These are phyloP conservation scores for Panicum virgatum DNA, from an alignment of 202 grass and related monocot species.

Conservation along the genomic window DNA sequence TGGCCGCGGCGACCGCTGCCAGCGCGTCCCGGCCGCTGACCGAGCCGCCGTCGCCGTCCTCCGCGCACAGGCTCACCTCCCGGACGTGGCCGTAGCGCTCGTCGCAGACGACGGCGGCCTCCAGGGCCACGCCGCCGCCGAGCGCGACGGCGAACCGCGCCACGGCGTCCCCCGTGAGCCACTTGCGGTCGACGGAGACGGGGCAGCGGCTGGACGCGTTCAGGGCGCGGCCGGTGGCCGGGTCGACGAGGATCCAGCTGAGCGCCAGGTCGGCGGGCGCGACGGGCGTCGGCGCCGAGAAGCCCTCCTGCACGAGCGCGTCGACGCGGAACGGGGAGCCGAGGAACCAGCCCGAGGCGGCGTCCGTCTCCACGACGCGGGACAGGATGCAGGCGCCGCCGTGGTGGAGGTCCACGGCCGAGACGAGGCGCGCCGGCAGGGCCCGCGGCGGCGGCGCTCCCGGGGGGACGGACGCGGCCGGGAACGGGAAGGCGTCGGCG, in stretches of 20 bases:
- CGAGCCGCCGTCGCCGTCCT: conserved; percentile 45
- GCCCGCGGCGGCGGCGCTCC: too few relatives aligned
- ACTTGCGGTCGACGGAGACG: conserved; percentile 57
- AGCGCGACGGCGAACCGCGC: conserved; percentile 56
- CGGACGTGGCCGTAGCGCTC: conserved; percentile 48
- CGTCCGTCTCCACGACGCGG: conserved; percentile 59
- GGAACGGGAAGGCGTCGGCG: conserved; percentile 77
- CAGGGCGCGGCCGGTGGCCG: conserved; percentile 36
- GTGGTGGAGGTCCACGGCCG: conserved; percentile 73
- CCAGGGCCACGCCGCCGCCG: conserved; percentile 28
- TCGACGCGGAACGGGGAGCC: conserved; percentile 78
- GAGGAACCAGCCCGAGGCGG: conserved; percentile 63
- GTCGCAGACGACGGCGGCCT: conserved; percentile 49
- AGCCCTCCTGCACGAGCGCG: conserved; percentile 55
- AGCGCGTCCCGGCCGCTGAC: conserved; percentile 57
- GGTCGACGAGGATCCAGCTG: conserved; percentile 78
- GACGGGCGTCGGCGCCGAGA: conserved; percentile 10
- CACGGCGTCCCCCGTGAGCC: conserved; percentile 65
- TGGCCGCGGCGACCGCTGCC: conserved; percentile 44
- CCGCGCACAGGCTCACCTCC: conserved; percentile 65
- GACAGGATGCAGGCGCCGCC: conserved; percentile 53
- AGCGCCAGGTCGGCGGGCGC: conserved; percentile 43
- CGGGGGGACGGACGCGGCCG: too few relatives aligned
- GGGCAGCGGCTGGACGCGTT: conserved; percentile 62
- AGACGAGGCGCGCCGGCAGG: conserved; percentile 57